Evolutionary conservation across 1,139 yeast genomes (phyloP), one percentile per base, ranked within the genome.

Genomic region (Candida albicans): DNA sequence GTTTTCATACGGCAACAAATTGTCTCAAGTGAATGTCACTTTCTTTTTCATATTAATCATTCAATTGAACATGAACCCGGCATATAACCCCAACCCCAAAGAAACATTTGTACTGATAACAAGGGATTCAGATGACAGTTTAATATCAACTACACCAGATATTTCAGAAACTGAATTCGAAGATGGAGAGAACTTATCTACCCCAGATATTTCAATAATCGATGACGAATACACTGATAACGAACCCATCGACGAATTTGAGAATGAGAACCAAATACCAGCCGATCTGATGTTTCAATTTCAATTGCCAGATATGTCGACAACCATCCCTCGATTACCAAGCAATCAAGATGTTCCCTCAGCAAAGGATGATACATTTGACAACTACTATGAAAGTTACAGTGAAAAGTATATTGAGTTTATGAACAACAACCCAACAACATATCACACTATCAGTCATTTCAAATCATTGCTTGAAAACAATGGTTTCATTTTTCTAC

Each of bases 391-490:
- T 52, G 62, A 66, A 33, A 52, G 58, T 24, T 74, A 71, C 52
- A 68, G 84, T 22, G 59, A 73, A 11, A 68, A 73, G 29, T 83
- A 80, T 57, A 72, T 82, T 38, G 74, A 77, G 40, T 83, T 82
- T 64, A 81, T 86, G 38, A 75, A 75, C 52, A 58, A 67, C 29
- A 77, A 74, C 52, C 89, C 89, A 35, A 82, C 88, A 13, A 79
- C 81, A 24, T 81, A 66, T 63, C 88, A 82, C 54, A 84, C 77
- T 22, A 77, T 81, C 9, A 54, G 67, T 14, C 65, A 68, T 53
- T 75, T 81, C 51, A 55, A 72, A 40, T 53, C 64, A 22, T 53
- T 70, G 37, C 63, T 83, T 42, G 68, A 67, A 35, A 58, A 64
- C 1, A 70, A 75, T 35, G 87, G 87, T 2, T 83, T 82, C 59